Conservation (phyloP, 2,329 filamentous ascomycete species). For the Xylaria sp. region DNA sequence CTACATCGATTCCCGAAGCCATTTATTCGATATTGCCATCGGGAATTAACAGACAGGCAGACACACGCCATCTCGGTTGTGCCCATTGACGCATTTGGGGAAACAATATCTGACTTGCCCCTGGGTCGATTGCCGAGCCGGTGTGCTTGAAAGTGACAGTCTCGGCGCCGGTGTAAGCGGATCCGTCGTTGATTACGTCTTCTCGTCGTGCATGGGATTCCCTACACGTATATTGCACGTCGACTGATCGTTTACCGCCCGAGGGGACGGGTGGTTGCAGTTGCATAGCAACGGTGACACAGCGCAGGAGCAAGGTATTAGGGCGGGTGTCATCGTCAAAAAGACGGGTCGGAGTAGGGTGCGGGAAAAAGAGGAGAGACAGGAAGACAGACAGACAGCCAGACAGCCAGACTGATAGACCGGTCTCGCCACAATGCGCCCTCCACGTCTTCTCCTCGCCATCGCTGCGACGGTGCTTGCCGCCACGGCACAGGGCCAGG, state of each 20-base stretch:
- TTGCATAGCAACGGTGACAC: slow-evolving; percentile 24
- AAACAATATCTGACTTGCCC: not conserved
- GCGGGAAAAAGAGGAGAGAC: not conserved
- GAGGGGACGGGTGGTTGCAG: slow-evolving; percentile 19
- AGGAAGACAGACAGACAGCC: too few relatives aligned
- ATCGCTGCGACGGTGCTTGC: slow-evolving; percentile 16
- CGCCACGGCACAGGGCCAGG: slow-evolving; percentile 2
- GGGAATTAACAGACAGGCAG: not conserved
- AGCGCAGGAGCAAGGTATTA: too few relatives aligned
- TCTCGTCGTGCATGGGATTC: slow-evolving; percentile 20
- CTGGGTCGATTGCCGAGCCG: too few relatives aligned
- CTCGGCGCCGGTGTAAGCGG: not conserved
- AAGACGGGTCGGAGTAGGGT: not conserved
- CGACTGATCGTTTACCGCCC: not conserved
- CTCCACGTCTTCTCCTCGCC: slow-evolving; percentile 13
- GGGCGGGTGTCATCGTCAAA: too few relatives aligned
- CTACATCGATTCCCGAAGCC: not conserved
- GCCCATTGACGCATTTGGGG: not conserved
- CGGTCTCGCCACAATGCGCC: slow-evolving; percentile 22
- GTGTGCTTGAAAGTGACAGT: too few relatives aligned
- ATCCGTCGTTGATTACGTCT: not conserved
- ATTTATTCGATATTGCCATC: slow-evolving; percentile 4
- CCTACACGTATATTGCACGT: not conserved
- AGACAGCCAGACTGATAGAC: not conserved
- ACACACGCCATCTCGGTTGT: not conserved